Evolutionary conservation across 768 basidiomycete species (phyloP).

Genomic region (Boletus rubescentipes): DNA sequence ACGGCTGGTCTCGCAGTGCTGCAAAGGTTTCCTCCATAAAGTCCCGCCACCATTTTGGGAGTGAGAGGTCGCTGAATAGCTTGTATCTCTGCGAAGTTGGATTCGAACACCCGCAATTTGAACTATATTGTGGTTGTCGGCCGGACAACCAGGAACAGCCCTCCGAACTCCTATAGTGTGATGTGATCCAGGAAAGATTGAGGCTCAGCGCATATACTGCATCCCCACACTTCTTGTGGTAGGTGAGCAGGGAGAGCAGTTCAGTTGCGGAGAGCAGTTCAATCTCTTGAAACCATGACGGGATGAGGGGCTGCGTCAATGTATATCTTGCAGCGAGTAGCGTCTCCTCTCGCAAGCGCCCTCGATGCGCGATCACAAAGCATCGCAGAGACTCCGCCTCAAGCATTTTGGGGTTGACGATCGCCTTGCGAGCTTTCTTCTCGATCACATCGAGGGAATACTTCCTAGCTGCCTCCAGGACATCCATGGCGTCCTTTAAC

Average conservation of each 20-base stretch:
- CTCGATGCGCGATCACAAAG: not conserved
- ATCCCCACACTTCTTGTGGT: constrained; percentile 17
- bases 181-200: constrained; percentile 14
- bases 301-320: constrained; percentile 23
- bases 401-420: not conserved
- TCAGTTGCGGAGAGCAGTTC: constrained; percentile 24
- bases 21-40: constrained; percentile 1
- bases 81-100: not conserved
- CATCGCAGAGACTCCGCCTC: not conserved
- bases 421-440: not conserved
- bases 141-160: constrained; percentile 11
- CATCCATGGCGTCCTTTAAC: not conserved
- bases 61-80: not conserved
- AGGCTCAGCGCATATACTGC: constrained; percentile 5
- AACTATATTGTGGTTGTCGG: no score
- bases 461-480: not conserved
- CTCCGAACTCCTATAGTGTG: not conserved
- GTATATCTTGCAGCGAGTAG: constrained; percentile 10
- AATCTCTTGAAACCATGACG: constrained; percentile 27
- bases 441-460: not conserved
- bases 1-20: not conserved
- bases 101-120: not conserved
- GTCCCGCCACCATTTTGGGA: constrained; percentile 25
- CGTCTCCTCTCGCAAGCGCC: not conserved
- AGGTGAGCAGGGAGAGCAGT: constrained; percentile 23